Evolutionary conservation across 1,139 yeast species (phyloP).

Genomic region (Pichia inconspicua): DNA sequence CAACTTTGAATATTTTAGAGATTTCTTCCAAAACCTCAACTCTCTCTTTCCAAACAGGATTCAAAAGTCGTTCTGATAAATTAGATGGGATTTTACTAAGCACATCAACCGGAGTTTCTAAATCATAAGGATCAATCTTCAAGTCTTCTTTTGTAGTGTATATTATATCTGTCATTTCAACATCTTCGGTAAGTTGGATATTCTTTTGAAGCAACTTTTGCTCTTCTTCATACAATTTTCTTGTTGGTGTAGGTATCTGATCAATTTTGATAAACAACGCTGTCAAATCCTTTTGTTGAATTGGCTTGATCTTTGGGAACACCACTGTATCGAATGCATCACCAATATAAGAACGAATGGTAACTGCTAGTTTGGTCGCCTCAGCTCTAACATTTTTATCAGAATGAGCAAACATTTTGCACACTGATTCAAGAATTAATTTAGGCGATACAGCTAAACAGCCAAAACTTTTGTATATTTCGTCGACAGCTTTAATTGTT

Average conservation of each 20-base stretch:
- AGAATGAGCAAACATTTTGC: constrained; percentile 75
- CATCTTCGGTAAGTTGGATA: constrained; percentile 17
- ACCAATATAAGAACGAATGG: constrained; percentile 72
- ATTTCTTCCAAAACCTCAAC: constrained; percentile 78
- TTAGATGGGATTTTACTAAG: constrained; percentile 58
- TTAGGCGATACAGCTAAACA: constrained; percentile 58
- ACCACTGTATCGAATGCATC: constrained; percentile 51
- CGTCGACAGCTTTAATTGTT: constrained; percentile 47
- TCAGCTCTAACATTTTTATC: constrained; percentile 83
- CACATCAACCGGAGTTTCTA: constrained; percentile 54
- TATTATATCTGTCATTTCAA: constrained; percentile 25
- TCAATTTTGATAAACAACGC: constrained; percentile 54
- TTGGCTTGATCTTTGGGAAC: constrained; percentile 74
- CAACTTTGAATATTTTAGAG: constrained; percentile 39
- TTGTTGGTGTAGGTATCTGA: constrained; percentile 41
- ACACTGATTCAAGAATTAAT: constrained; percentile 49
- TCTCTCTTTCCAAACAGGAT: constrained; percentile 86
- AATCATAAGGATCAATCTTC: constrained; percentile 43
- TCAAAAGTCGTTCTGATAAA: constrained; percentile 45
- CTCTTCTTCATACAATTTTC: constrained; percentile 30
- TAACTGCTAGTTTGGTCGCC: constrained; percentile 62
- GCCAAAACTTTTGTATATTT: constrained; percentile 62
- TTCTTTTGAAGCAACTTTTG: constrained; percentile 8
- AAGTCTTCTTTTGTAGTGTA: constrained; percentile 9
- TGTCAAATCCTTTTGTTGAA: constrained; percentile 80